phyloP scores from a whole-genome alignment of 345 rosid species.

The Hypericum perforatum region DNA sequence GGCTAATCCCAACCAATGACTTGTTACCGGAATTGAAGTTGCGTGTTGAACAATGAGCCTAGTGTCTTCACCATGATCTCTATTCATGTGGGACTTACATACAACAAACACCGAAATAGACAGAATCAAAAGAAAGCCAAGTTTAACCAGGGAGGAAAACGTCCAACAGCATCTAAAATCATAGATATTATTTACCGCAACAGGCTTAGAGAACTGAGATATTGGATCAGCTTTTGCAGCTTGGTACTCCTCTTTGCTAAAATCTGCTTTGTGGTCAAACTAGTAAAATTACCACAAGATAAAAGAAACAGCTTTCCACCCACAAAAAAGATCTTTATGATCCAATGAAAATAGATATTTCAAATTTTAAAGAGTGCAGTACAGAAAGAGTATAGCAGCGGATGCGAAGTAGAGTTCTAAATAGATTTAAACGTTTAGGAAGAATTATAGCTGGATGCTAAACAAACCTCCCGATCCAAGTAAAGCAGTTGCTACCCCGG shows the following conservation, averaged over 20 bases:
- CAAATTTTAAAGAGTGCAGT: no score
- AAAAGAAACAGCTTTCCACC: not conserved
- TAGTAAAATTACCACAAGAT: not conserved
- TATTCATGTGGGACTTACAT: constrained; percentile 80
- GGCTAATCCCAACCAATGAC: not conserved
- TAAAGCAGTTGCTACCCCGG: constrained; percentile 86
- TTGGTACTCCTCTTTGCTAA: constrained; percentile 56
- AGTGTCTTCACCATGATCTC: constrained; percentile 86
- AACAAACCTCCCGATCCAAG: constrained; percentile 89
- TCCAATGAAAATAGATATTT: no score
- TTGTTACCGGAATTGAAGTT: constrained; percentile 61
- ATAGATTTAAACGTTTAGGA: not conserved
- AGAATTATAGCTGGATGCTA: not conserved
- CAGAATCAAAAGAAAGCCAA: not conserved
- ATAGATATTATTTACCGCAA: constrained; percentile 42
- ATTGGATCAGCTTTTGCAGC: constrained; percentile 79
- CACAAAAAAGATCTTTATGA: not conserved
- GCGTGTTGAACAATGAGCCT: constrained; percentile 61
- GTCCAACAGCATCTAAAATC: not conserved
- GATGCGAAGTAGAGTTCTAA: no score
- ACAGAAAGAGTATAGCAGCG: not conserved
- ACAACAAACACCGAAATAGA: constrained; percentile 7
- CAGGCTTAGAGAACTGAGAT: constrained; percentile 76
- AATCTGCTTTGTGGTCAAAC: constrained; percentile 33
- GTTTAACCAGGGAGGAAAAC: not conserved